Percentiles rank a stretch among this genome's conserved stretches.
Conservation (phyloP, 768 basidiomycete genomes). For the Lentinus brumalis region DNA sequence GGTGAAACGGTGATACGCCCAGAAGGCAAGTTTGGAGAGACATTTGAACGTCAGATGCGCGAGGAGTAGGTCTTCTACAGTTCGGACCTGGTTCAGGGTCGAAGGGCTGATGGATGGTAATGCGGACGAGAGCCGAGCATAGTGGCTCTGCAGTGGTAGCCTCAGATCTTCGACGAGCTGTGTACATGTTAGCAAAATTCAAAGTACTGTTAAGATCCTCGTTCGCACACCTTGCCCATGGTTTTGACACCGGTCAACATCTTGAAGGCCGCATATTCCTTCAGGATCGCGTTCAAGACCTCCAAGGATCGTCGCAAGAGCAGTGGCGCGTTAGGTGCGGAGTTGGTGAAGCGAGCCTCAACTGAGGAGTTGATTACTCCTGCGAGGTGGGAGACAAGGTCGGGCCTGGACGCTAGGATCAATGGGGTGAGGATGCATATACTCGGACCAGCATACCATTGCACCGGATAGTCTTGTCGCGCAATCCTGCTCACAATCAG, state of each 20-base stretch:
- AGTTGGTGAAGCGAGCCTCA: constrained; percentile 47
- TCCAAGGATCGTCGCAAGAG: constrained; percentile 61
- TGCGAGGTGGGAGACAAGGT: constrained; percentile 56
- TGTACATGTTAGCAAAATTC: constrained; percentile 4
- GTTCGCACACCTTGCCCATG: constrained; percentile 57
- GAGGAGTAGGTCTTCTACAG: constrained; percentile 50
- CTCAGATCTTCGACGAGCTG: constrained; percentile 61
- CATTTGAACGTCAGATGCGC: constrained; percentile 78
- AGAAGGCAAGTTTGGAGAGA: constrained; percentile 66
- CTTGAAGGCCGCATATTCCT: constrained; percentile 71
- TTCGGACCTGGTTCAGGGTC: constrained; percentile 40
- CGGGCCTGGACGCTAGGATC: constrained; percentile 48
- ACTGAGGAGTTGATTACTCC: constrained; percentile 55
- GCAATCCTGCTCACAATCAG: constrained; percentile 75
- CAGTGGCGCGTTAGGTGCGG: constrained; percentile 40
- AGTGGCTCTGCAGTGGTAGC: constrained; percentile 58
- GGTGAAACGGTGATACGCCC: constrained; percentile 60
- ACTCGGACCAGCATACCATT: constrained; percentile 53
- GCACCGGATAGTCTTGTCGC: constrained; percentile 68
- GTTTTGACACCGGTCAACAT: constrained; percentile 67
- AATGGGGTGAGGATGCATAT: neutral
- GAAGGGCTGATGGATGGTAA: constrained; percentile 37
- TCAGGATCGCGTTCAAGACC: constrained; percentile 64
- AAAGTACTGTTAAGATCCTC: neutral
- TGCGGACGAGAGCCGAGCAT: constrained; percentile 52